Base-by-base conservation (phyloP, 2,329 filamentous ascomycete species). In the Biscogniauxia sp. region DNA sequence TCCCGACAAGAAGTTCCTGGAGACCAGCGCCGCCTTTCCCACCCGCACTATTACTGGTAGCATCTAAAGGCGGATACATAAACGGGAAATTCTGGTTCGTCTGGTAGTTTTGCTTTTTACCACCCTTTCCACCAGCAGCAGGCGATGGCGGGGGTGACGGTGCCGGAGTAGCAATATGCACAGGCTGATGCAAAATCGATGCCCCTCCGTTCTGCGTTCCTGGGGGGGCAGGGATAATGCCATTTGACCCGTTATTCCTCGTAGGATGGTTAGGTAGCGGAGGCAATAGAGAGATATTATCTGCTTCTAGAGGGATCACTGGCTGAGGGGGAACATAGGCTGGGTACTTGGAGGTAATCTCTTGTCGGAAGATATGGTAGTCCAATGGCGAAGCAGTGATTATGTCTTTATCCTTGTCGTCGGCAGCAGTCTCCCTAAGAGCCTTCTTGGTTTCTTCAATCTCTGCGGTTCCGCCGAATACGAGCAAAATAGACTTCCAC, bases 41-140 rank as follows among this genome's bases (percentile, higher is more conserved):
- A 55, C 95, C 94, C 45, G 94, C 88, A 68, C 89, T 91, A 72
- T 96, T 97, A 76, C 93, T 97, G 23, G 87, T 89, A 63, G 88
- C 89, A 75, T 97, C 94, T 19, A 97, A 80, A 1, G 95, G 95
- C 1, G 95, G 95, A 68, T 99, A 99, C 78, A 99, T 88, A 72
- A 99, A 98, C 0, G 95, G 95, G 66, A 99, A 98, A 72, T 97
- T 95, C 70, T 99, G 95, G 72, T 99, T 99, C 0, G 95, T 99
- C 75, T 99, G 95, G 70, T 99, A 99, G 68, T 98, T 99, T 72
- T 99, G 95, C 73, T 99, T 99, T 81, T 99, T 99, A 0, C 90
- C 93, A 56, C 91, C 92, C 75, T 98, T 99, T 0, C 93, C 93
- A 25, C 93, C 93, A 37, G 89, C 89, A 9, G 81, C 84, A 0